Conservation (phyloP, 139 green algal genomes). For the Chlorella sp. region DNA sequence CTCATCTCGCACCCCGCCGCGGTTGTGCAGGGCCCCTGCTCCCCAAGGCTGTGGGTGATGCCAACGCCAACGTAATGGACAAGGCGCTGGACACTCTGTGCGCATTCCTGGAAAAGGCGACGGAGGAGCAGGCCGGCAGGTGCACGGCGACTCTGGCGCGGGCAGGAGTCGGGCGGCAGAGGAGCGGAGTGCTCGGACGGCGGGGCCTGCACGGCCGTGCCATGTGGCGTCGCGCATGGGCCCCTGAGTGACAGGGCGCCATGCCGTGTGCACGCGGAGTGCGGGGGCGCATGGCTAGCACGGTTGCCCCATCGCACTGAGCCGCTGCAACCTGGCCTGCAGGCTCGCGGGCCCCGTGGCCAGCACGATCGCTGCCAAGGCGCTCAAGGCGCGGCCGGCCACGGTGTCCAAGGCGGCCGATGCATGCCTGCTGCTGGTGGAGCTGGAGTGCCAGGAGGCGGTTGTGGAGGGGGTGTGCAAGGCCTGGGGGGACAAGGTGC, state of each 20-base stretch:
- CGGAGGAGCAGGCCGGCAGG: constrained; percentile 54
- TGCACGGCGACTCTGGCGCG: constrained; percentile 21
- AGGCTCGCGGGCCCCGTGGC: constrained; percentile 65
- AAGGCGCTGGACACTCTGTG: constrained; percentile 85
- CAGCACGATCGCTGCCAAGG: constrained; percentile 73
- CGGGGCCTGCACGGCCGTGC: no score
- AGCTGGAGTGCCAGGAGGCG: constrained; percentile 74
- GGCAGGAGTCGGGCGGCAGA: no score
- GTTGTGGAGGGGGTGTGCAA: constrained; percentile 63
- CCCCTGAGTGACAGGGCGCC: no score
- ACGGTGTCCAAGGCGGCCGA: constrained; percentile 75
- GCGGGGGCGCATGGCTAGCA: no score
- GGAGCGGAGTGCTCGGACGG: no score
- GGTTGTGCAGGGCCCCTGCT: constrained; percentile 74
- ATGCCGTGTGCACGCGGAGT: no score
- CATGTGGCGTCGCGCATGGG: no score
- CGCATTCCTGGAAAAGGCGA: constrained; percentile 62
- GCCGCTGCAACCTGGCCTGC: background rate
- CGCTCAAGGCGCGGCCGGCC: constrained; percentile 78
- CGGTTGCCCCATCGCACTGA: no score
- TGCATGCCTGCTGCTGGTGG: constrained; percentile 73
- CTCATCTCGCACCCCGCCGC: background rate
- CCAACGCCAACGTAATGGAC: constrained; percentile 90
- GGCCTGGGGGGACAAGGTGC: constrained; percentile 84
- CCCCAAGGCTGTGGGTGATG: constrained; percentile 77